Evolutionary conservation across 2,329 filamentous ascomycete genomes (phyloP).

Genomic region (Exophiala alcalophila): DNA sequence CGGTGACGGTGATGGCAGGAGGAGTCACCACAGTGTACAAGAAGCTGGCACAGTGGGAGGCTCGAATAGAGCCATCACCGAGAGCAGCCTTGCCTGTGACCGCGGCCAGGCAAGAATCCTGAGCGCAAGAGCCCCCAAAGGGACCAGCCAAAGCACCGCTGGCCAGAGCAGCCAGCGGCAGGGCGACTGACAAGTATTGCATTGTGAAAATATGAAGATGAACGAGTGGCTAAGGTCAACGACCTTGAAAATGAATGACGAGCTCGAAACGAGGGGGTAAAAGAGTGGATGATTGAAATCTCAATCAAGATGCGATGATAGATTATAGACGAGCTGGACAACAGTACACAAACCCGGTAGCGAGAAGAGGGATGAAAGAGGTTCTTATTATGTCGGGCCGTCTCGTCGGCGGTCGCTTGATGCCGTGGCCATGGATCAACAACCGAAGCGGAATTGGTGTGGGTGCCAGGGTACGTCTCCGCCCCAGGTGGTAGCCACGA

Average conservation of each 20-base stretch:
- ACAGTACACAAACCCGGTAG: neutral
- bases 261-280: slow-evolving; percentile 26
- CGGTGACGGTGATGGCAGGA: slow-evolving; percentile 19
- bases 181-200: slow-evolving; percentile 25
- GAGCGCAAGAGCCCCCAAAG: slow-evolving; percentile 8
- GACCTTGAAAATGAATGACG: slow-evolving; percentile 23
- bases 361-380: slow-evolving; percentile 9
- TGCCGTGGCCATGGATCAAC: no score
- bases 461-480: no score
- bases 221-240: slow-evolving; percentile 30
- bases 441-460: no score
- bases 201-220: slow-evolving; percentile 21
- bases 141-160: slow-evolving; percentile 26
- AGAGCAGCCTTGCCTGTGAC: slow-evolving; percentile 29
- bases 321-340: slow-evolving; percentile 21
- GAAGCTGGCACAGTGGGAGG: slow-evolving; percentile 28
- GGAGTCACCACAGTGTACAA: slow-evolving; percentile 23
- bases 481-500: slow-evolving; percentile 23
- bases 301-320: slow-evolving; percentile 27
- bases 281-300: slow-evolving; percentile 32
- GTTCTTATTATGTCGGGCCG: slow-evolving; percentile 24
- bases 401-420: no score
- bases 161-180: slow-evolving; percentile 29
- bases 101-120: slow-evolving; percentile 28
- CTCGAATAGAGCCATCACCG: slow-evolving; percentile 25